Evolutionary conservation across 805 yeast genomes (phyloP), one percentile per base, ranked within the genome.

Genomic region (Hanseniaspora nectarophila): DNA sequence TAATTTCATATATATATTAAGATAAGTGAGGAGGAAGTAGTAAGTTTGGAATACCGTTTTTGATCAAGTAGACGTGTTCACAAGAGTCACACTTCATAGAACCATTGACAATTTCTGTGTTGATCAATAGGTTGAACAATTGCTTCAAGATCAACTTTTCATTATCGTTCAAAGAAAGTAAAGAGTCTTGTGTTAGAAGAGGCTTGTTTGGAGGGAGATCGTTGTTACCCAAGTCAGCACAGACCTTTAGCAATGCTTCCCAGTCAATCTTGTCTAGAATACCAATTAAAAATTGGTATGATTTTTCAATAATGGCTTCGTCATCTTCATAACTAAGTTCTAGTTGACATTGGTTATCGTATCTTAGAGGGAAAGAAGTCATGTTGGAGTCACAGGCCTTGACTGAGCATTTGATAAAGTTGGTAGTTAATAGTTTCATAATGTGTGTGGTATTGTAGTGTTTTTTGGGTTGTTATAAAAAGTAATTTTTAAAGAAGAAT

Each of bases 361-460:
- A 90, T 55, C 73, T 72, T 53, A 92, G 73, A 2, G 98, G 98
- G 63, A 88, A 92, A 18, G 94, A 78, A 5, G 79, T 77, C 13
- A 77, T 75, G 5, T 90, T 75, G 13, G 79, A 69, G 43, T 82
- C 87, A 63, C 98, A 92, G 1, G 80, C 61, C 61, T 82, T 81
- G 56, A 87, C 84, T 0, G 97, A 88, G 68, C 98, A 92, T 64
- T 83, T 87, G 56, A 92, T 95, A 67, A 92, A 92, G 67, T 92
- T 92, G 12, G 97, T 85, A n/a, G 98, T 90, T 26, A 92, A 71
- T 61, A 90, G 80, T 70, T 92, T 90, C 98, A 90, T 90, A 29
- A 28, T 28, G 9, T 28, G 31, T 31, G 2, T 31, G 5, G 3
- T 2, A 13, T 31, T 31, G n/a, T 13, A 3, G 2, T 31, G 5